These are phyloP conservation scores for Paraphoma chrysanthemicola DNA, from an alignment of 2,329 filamentous ascomycete species.

Conservation along the genomic window DNA sequence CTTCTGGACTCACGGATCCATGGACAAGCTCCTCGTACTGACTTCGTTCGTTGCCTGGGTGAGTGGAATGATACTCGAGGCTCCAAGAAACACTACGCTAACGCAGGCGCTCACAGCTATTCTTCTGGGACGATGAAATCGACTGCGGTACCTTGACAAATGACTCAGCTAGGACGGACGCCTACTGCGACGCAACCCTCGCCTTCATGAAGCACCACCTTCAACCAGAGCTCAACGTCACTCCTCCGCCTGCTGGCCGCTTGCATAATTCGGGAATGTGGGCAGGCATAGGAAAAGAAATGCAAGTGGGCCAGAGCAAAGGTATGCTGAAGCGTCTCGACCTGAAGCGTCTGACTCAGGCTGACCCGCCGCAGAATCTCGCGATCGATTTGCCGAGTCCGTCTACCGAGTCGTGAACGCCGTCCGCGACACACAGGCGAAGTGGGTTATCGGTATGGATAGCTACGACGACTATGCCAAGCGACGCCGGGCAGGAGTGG, in stretches of 20 bases:
- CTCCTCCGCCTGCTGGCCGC: constrained; percentile 4
- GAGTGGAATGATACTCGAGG: no score
- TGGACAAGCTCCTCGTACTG: neutral
- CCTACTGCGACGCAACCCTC: constrained; percentile 1
- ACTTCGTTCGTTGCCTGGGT: neutral
- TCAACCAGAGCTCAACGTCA: neutral
- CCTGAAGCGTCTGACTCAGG: no score
- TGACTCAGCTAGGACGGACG: constrained; percentile 12
- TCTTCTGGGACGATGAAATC: constrained; percentile 19
- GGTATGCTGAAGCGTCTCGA: no score
- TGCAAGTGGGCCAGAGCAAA: constrained; percentile 10
- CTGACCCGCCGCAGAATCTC: constrained; percentile 6
- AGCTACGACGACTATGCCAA: neutral
- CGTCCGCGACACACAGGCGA: constrained; percentile 11
- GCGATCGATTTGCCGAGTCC: constrained; percentile 11
- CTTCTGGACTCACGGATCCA: constrained; percentile 10
- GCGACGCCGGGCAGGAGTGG: neutral
- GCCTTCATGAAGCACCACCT: neutral
- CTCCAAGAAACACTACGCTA: no score
- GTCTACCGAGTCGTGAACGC: constrained; percentile 11
- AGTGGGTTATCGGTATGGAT: neutral
- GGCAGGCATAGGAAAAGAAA: constrained; percentile 12
- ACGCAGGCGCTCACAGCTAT: constrained; percentile 2
- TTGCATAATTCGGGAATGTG: constrained; percentile 14
- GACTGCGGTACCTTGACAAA: constrained; percentile 14